Conservation (phyloP, 2,329 filamentous ascomycete species). For the Calycina herbarum region DNA sequence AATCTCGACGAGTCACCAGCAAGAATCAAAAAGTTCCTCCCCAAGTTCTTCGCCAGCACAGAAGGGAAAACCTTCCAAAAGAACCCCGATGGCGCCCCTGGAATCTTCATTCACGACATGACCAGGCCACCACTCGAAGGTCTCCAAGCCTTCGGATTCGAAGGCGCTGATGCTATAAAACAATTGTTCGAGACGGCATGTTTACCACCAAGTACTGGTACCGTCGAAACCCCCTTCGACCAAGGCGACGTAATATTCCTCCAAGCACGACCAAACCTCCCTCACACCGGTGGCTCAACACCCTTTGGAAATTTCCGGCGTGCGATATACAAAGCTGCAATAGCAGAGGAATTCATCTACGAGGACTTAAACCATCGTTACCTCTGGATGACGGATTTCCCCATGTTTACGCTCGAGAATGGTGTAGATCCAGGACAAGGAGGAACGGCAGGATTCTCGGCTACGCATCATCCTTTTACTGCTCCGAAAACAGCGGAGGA, state of each 20-base stretch:
- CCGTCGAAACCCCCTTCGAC: conserved; percentile 39
- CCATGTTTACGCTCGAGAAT: conserved; percentile 77
- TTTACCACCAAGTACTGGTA: background rate
- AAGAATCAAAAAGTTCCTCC: conserved; percentile 61
- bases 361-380: conserved; percentile 53
- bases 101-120: conserved; percentile 73
- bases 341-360: conserved; percentile 29
- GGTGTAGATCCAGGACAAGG: conserved; percentile 65
- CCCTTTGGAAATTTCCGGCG: conserved; percentile 39
- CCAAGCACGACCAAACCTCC: conserved; percentile 69
- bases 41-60: conserved; percentile 69
- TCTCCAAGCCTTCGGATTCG: conserved; percentile 74
- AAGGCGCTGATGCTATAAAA: conserved; percentile 57
- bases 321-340: conserved; percentile 34
- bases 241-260: conserved; percentile 79
- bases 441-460: conserved; percentile 74
- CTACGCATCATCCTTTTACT: conserved; percentile 96
- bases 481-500: conserved; percentile 73
- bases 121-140: conserved; percentile 70
- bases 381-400: conserved; percentile 88
- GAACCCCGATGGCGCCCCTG: conserved; percentile 77
- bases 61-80: conserved; percentile 57
- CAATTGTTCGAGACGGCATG: conserved; percentile 18
- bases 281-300: conserved; percentile 72
- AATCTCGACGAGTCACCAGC: conserved; percentile 53